A percentile compares a stretch with the other conserved stretches of the same genome.
Conservation (phyloP, 1,284 basidiomycete species). For the Naganishia sp. region DNA sequence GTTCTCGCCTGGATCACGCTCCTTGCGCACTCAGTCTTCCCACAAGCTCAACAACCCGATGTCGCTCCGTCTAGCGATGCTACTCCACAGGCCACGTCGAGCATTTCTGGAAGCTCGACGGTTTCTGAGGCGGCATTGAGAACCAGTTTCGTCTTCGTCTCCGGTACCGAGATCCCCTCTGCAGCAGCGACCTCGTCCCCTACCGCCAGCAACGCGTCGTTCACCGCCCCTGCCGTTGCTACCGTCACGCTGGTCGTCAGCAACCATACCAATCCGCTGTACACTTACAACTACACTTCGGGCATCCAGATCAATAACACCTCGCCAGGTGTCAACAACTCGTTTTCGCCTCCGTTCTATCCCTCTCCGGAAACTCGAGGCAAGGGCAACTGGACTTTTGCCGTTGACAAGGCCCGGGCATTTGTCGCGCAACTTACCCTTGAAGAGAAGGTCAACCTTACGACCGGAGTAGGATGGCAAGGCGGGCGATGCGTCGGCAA, state of each 20-base stretch:
- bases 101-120: not conserved
- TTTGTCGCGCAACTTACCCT: slow-evolving; percentile 52
- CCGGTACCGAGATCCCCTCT: slow-evolving; percentile 3
- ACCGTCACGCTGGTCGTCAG: slow-evolving; percentile 19
- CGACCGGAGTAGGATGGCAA: slow-evolving; percentile 54
- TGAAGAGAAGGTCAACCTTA: slow-evolving; percentile 56
- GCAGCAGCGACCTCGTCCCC: not conserved
- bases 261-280: slow-evolving; percentile 30
- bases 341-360: slow-evolving; percentile 34
- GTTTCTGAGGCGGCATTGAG: not conserved
- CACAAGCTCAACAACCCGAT: slow-evolving; percentile 23
- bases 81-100: not conserved
- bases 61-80: slow-evolving; percentile 2
- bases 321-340: slow-evolving; percentile 27
- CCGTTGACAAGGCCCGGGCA: slow-evolving; percentile 47
- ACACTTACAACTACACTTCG: slow-evolving; percentile 19
- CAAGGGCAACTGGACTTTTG: slow-evolving; percentile 43
- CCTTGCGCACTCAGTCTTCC: slow-evolving; percentile 6
- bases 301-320: slow-evolving; percentile 17
- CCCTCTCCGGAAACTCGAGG: slow-evolving; percentile 35
- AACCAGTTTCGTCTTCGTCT: slow-evolving; percentile 10
- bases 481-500: slow-evolving; percentile 66
- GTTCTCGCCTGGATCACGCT: slow-evolving; percentile 8
- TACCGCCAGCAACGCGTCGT: slow-evolving; percentile 2
- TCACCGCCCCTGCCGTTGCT: not conserved